Evolutionary conservation across 768 basidiomycete species (phyloP).

Genomic region (Fomitopsis serialis): DNA sequence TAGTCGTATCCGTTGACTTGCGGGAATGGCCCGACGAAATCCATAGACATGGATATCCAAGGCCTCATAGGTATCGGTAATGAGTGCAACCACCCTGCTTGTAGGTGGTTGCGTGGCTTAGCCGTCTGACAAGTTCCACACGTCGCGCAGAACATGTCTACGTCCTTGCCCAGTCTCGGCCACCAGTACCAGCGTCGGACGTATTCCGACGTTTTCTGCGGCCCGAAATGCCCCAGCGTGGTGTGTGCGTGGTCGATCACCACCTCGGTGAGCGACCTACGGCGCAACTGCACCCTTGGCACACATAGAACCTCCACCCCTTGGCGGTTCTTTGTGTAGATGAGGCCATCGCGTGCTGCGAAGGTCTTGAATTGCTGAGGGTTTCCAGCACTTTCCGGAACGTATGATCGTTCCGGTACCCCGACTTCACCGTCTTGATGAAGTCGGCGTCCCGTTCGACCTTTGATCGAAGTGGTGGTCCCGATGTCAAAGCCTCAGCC

Average conservation of each 20-base stretch:
- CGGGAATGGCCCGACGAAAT: conserved; percentile 35
- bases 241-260: conserved; percentile 21
- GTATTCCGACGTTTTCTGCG: conserved; percentile 15
- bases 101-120: conserved; percentile 7
- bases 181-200: conserved; percentile 29
- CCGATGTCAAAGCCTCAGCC: no score
- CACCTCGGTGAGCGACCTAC: conserved; percentile 10
- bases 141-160: conserved; percentile 17
- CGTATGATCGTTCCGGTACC: no score
- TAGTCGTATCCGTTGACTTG: conserved; percentile 18
- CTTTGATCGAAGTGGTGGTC: no score
- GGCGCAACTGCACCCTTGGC: neutral
- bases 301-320: no score
- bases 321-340: no score
- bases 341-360: no score
- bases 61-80: conserved; percentile 20
- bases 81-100: conserved; percentile 24
- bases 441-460: no score
- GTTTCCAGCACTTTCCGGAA: no score
- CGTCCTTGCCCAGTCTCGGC: conserved; percentile 14
- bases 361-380: no score
- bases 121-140: no score
- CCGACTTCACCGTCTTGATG: no score
- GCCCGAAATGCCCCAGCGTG: conserved; percentile 33
- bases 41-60: conserved; percentile 18